These are phyloP conservation scores for Microsporum ferrugineum DNA, from an alignment of 2,329 filamentous ascomycete species.

Conservation along the genomic window DNA sequence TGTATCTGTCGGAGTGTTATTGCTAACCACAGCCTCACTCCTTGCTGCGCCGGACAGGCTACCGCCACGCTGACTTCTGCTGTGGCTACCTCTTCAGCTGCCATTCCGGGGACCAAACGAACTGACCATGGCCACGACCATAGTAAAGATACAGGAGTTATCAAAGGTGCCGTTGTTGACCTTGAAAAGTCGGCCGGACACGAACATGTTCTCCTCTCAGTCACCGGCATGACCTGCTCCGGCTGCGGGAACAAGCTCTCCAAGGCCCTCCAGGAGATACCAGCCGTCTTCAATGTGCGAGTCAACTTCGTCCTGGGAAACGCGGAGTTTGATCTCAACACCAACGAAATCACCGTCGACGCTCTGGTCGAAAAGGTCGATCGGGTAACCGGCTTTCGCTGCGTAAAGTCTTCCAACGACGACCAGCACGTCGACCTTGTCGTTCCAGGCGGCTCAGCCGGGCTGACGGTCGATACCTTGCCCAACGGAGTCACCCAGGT, in stretches of 20 bases:
- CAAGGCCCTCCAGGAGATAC: constrained; percentile 12
- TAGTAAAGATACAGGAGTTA: background rate
- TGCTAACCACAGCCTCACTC: background rate
- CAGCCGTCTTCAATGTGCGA: constrained; percentile 13
- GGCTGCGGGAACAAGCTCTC: constrained; percentile 16
- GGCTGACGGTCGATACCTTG: constrained; percentile 8
- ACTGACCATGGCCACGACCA: background rate
- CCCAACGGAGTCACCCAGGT: constrained; percentile 10
- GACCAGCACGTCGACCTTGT: constrained; percentile 14
- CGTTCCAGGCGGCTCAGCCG: constrained; percentile 2
- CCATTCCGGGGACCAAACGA: no score
- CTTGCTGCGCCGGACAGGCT: background rate
- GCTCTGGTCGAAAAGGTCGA: constrained; percentile 18
- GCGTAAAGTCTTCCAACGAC: constrained; percentile 10
- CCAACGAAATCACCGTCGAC: constrained; percentile 21
- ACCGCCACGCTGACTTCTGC: no score
- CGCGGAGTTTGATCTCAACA: constrained; percentile 30
- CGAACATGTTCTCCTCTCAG: constrained; percentile 11
- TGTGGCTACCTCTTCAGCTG: background rate
- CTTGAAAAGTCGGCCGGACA: constrained; percentile 8
- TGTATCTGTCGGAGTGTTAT: constrained; percentile 21
- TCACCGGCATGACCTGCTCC: constrained; percentile 27
- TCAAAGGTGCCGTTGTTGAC: constrained; percentile 1
- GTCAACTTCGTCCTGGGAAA: constrained; percentile 16
- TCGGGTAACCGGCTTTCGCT: constrained; percentile 15